Base-by-base conservation (phyloP, 2,329 filamentous ascomycete genomes). In the Blastomyces emzantsi region DNA sequence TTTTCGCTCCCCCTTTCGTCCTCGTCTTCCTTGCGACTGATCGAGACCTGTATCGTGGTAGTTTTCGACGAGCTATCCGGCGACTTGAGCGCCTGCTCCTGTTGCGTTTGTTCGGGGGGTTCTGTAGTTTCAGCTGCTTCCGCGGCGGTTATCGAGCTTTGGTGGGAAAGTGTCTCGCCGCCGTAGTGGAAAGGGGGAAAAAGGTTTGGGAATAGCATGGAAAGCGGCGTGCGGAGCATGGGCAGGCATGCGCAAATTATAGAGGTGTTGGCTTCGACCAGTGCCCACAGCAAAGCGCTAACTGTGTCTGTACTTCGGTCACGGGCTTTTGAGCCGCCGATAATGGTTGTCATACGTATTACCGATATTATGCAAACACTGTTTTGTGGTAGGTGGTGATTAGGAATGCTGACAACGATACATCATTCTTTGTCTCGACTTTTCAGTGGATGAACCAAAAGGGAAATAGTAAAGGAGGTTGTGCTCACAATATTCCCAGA, bases 161-260 rank as follows among this genome's bases (percentile, higher is more conserved):
- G 41, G 17, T 30, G 58, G 22, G 45, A 54, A n/a, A 57, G n/a
- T 33, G 43, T 9, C 28, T 41, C 28, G 17, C 43, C 61, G 25
- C 54, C 52, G 19, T 51, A 41, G 33, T 25, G 51, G 13, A 33
- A 64, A 39, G 56, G 9, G 25, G 67, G 67, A 52, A 70, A 70
- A 2, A 69, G 28, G 7, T 43, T 61, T 2, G 69, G 68, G 19
- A 72, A 64, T 9, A 72, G 11, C 22, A 65, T 59, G 4, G 67
- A 49, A 8, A 76, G 64, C 3, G 70, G 67, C 2, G 68, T 67
- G 43, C 73, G 70, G 22, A 73, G 66, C 72, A 75, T 76, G 11
- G 75, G 75, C 0, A 77, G 69, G 62, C 73, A 76, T 28, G 75
- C 72, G 63, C 75, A 76, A 41, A 75, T 73, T n/a, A 77, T 72